A percentile compares a stretch with the other conserved stretches of the same genome.
These are phyloP conservation scores for Fusarium pininemorale DNA, from an alignment of 2,329 filamentous ascomycete species.

Conservation along the genomic window DNA sequence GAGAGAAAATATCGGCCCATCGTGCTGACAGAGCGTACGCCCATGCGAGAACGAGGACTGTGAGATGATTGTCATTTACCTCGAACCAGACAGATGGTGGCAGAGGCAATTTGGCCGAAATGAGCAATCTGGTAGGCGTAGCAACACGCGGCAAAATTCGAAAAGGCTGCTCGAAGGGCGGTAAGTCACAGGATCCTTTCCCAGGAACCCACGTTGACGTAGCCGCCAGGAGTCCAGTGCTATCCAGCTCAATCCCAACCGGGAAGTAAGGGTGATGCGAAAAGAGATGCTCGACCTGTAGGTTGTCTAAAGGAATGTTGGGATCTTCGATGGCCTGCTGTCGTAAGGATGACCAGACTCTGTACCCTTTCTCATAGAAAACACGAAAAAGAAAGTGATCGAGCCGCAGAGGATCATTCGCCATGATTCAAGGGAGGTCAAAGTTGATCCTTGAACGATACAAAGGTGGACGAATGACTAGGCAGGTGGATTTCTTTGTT, in stretches of 20 bases:
- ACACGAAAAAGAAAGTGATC: background rate
- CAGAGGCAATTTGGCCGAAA: background rate
- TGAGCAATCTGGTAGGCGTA: background rate
- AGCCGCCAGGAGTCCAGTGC: background rate
- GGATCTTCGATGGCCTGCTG: background rate
- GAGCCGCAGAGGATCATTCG: background rate
- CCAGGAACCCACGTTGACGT: background rate
- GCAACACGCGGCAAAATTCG: background rate
- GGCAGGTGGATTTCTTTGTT: background rate
- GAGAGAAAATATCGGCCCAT: conserved; percentile 21
- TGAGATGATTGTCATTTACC: background rate
- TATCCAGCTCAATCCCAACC: background rate
- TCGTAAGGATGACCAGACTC: background rate
- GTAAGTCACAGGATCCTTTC: background rate
- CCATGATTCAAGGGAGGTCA: background rate
- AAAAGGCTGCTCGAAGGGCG: background rate
- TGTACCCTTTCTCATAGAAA: background rate
- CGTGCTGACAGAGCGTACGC: conserved; percentile 23
- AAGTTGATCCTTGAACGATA: background rate
- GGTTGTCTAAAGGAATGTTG: background rate
- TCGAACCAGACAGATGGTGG: background rate
- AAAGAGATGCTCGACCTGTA: background rate
- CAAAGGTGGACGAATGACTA: background rate
- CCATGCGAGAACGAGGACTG: conserved; percentile 26
- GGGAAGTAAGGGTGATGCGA: conserved; percentile 2